These are phyloP conservation scores for Phytophthora uliginosa DNA, from an alignment of 352 stramenopile genomes.

Conservation along the genomic window DNA sequence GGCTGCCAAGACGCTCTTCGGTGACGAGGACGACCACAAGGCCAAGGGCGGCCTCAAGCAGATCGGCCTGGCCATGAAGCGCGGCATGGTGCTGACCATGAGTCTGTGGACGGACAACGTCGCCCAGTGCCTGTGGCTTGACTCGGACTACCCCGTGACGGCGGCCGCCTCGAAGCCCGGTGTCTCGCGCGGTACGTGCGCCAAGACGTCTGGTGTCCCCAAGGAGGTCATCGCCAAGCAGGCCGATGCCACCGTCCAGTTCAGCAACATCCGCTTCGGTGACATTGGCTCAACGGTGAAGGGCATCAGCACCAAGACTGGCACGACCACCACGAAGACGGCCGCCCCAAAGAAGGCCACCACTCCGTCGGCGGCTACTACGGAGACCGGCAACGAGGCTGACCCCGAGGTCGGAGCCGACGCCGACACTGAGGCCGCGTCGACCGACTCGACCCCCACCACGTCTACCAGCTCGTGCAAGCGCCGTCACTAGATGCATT, in stretches of 20 bases:
- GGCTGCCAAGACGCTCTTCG: constrained; percentile 6
- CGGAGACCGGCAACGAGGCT: constrained; percentile 21
- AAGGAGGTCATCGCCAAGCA: constrained; percentile 38
- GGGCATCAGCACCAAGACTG: constrained; percentile 16
- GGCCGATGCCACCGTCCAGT: constrained; percentile 53
- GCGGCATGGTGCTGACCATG: constrained; percentile 63
- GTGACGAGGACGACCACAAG: constrained; percentile 61
- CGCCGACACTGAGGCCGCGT: not conserved
- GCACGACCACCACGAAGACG: constrained; percentile 5
- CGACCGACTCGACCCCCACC: not conserved
- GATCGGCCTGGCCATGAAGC: constrained; percentile 48
- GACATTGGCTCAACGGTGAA: constrained; percentile 53
- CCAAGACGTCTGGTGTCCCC: constrained; percentile 42
- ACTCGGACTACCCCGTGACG: constrained; percentile 50
- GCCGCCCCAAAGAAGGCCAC: constrained; percentile 9
- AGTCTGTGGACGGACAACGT: constrained; percentile 62
- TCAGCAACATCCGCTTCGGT: constrained; percentile 32
- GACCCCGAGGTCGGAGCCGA: constrained; percentile 16
- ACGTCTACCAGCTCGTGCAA: constrained; percentile 27
- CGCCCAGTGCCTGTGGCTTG: constrained; percentile 59
- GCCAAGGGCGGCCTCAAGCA: constrained; percentile 25
- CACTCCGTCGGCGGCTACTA: constrained; percentile 1
- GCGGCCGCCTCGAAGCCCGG: constrained; percentile 38
- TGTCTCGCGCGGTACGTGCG: constrained; percentile 49
- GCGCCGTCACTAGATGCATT: constrained; percentile 30